phyloP scores from a whole-genome alignment of 2,329 filamentous ascomycete species.

The Aspergillus chevalieri region DNA sequence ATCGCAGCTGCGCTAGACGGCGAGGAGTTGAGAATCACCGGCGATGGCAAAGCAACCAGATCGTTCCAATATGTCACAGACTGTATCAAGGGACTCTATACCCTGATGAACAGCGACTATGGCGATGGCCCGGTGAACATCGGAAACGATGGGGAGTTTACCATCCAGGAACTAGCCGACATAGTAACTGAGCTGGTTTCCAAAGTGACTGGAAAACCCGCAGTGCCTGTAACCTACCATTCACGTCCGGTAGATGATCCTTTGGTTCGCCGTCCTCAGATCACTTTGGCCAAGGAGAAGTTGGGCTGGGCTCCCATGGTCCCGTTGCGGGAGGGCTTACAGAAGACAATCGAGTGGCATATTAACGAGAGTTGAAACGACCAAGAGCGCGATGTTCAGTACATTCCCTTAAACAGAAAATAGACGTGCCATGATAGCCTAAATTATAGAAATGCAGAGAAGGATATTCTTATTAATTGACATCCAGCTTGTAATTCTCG shows the following conservation, averaged over 20 bases:
- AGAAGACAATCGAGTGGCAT: conserved; percentile 20
- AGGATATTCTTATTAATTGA: too few species aligned
- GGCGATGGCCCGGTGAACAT: conserved; percentile 23
- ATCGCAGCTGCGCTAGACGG: conserved; percentile 21
- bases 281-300: conserved; percentile 18
- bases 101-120: conserved; percentile 23
- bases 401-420: too few species aligned
- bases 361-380: background rate
- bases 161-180: conserved; percentile 23
- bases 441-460: too few species aligned
- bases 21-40: conserved; percentile 22
- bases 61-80: conserved; percentile 29
- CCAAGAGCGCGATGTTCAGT: too few species aligned
- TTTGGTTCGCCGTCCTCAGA: conserved; percentile 17
- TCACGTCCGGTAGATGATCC: conserved; percentile 4
- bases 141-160: conserved; percentile 25
- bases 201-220: conserved; percentile 1
- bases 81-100: conserved; percentile 22
- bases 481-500: too few species aligned
- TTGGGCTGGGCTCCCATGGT: conserved; percentile 21
- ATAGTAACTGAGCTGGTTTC: conserved; percentile 16
- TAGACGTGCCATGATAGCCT: too few species aligned
- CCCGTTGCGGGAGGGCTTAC: conserved; percentile 17
- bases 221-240: conserved; percentile 4
- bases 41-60: conserved; percentile 24